Evolutionary conservation across 805 yeast species (phyloP).

Genomic region (Zygoascus flipseniorum): DNA sequence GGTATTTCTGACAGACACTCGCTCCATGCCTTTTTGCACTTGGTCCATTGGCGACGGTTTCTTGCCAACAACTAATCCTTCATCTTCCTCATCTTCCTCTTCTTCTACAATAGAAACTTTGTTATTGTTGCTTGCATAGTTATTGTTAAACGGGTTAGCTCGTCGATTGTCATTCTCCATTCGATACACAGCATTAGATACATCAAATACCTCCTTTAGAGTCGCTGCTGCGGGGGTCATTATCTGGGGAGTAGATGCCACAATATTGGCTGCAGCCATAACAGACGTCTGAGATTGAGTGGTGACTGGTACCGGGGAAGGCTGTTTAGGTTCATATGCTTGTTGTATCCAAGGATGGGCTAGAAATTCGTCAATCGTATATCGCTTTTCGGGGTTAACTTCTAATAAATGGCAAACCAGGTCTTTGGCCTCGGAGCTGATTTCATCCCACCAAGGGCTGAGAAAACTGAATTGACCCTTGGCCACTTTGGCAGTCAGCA

Average conservation of each 20-base stretch:
- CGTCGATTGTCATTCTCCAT: conserved; percentile 54
- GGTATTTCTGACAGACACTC: conserved; percentile 10
- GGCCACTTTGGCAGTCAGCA: conserved; percentile 71
- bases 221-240: conserved; percentile 58
- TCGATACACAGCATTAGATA: conserved; percentile 79
- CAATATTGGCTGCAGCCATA: not conserved
- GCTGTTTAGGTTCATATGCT: conserved; percentile 16
- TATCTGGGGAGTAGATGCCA: conserved; percentile 9
- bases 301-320: conserved; percentile 15
- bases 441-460: conserved; percentile 88
- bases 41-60: not conserved
- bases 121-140: conserved; percentile 11
- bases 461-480: conserved; percentile 67
- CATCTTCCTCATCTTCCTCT: conserved; percentile 25
- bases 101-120: conserved; percentile 19
- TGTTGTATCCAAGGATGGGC: conserved; percentile 67
- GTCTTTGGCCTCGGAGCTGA: conserved; percentile 56
- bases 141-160: conserved; percentile 13
- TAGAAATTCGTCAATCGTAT: conserved; percentile 63
- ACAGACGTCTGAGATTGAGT: not conserved
- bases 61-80: not conserved
- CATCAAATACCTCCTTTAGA: conserved; percentile 78
- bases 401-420: conserved; percentile 60
- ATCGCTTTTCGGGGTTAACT: conserved; percentile 60
- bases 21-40: conserved; percentile 4